Evolutionary conservation across 306 rosid genomes (phyloP), one percentile per base, ranked within the genome.

Genomic region (Glycine latifolia): DNA sequence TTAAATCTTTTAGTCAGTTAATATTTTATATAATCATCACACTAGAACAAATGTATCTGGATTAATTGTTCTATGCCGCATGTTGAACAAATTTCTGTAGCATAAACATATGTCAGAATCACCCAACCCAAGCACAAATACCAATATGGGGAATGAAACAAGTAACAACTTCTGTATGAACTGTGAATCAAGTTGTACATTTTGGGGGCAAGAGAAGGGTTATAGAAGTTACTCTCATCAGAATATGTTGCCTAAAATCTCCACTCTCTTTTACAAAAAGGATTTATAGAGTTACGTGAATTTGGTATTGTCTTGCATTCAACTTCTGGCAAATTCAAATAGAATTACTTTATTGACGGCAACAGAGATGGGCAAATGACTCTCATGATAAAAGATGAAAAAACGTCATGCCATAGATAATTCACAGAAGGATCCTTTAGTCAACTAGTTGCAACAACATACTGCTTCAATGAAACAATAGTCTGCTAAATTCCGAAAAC

Each of bases 291-390:
- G 15, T 67, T 56, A 35, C 59, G 37, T 15, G 39, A 37, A 75
- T 55, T 46, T 48, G 70, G 47, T 50, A 16, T 56, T 47, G 48
- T 73, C 54, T 47, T 75, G 47, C 69, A 54, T 16, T 50, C 81
- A 75, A 56, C 67, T 66, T 81, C 54, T 73, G 15, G 47, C 11
- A 81, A 81, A 15, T 73, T 73, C 71, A 33, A 20, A 26, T 43
- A 50, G 20, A 47, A 62, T 3, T 31, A 72, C 53, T 41, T 53
- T 48, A 33, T 71, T 50, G 52, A 53, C 5, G 13, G 20, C 73
- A 50, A 56, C 6, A 69, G 13, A 6, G 37, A 48, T 39, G 10
- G 39, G 44, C n/a, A 71, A 33, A 77, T n/a, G 16, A 49, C 31
- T 5, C 35, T 62, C n/a, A 48, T 49, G 26, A 77, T 35, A 63